Percentiles rank a stretch among this genome's conserved stretches.
phyloP scores from a whole-genome alignment of 768 basidiomycete species.

The Lentinula detonsa region DNA sequence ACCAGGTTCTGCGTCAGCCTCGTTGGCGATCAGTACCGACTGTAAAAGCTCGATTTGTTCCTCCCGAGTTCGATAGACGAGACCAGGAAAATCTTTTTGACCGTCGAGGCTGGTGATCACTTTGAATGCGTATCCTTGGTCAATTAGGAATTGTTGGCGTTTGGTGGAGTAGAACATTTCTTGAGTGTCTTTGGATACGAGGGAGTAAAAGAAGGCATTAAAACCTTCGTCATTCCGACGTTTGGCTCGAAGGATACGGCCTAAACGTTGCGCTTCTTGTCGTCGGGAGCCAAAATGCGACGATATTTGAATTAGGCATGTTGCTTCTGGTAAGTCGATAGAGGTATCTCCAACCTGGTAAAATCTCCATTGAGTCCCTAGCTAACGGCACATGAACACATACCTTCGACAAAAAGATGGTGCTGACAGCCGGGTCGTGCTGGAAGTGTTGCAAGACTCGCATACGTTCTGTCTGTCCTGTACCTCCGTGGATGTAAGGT shows the following conservation, averaged over 20 bases:
- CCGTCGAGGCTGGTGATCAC: conserved; percentile 98
- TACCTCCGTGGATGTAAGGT: conserved; percentile 93
- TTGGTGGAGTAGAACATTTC: conserved; percentile 99
- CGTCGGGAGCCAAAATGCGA: conserved; percentile 98
- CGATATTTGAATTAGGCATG: conserved; percentile 98
- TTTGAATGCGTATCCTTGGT: conserved; percentile 99
- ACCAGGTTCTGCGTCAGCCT: conserved; percentile 84
- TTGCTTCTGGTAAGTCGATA: conserved; percentile 98
- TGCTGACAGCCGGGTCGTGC: conserved; percentile 91
- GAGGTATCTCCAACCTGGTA: conserved; percentile 92
- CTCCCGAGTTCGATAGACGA: conserved; percentile 87
- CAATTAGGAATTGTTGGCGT: conserved; percentile 96
- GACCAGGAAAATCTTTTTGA: conserved; percentile 73
- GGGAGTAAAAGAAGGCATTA: conserved; percentile 99
- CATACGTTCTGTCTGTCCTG: conserved; percentile 93
- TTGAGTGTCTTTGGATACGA: conserved; percentile 98
- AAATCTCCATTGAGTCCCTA: not conserved
- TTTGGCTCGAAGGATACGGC: conserved; percentile 95
- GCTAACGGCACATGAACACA: not conserved
- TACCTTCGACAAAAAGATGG: conserved; percentile 97
- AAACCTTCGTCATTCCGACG: conserved; percentile 98
- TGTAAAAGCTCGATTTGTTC: conserved; percentile 97
- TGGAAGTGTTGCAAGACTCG: conserved; percentile 93
- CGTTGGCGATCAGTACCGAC: conserved; percentile 86
- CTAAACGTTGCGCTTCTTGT: conserved; percentile 95